These are phyloP conservation scores for Vanrija humicola DNA, from an alignment of 1,284 basidiomycete species.

Conservation along the genomic window DNA sequence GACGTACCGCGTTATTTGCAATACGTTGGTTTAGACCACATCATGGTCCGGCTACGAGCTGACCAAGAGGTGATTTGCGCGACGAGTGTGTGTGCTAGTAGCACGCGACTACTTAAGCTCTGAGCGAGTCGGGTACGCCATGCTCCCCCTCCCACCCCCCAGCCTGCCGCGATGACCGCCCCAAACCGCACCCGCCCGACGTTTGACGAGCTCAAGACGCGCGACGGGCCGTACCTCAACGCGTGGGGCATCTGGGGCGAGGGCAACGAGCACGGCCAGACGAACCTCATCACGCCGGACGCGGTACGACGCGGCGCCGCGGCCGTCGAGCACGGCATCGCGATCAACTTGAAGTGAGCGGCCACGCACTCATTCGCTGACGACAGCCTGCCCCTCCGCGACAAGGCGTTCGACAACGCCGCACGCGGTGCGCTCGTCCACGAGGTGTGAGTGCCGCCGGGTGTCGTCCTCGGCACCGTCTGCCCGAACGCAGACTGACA, in stretches of 20 bases:
- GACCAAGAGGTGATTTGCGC: too few relatives aligned
- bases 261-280: constrained; percentile 32
- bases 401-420: background rate
- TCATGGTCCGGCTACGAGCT: too few relatives aligned
- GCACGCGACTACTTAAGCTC: too few relatives aligned
- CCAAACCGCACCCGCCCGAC: background rate
- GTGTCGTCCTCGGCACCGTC: too few relatives aligned
- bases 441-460: background rate
- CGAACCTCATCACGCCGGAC: constrained; percentile 35
- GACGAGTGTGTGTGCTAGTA: too few relatives aligned
- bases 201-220: constrained; percentile 21
- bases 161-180: too few relatives aligned
- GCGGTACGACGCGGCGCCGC: constrained; percentile 27
- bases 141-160: too few relatives aligned
- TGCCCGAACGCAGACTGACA: too few relatives aligned
- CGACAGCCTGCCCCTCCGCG: background rate
- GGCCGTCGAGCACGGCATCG: constrained; percentile 29
- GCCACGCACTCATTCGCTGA: background rate
- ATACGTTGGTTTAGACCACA: too few relatives aligned
- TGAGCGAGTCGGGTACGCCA: too few relatives aligned
- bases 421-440: background rate
- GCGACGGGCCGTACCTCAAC: constrained; percentile 29
- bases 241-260: constrained; percentile 34
- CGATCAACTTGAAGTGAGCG: constrained; percentile 34
- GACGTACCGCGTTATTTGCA: too few relatives aligned